Evolutionary conservation across 2,329 filamentous ascomycete species (phyloP), one percentile per base, ranked within the genome.

Genomic region (Pseudogymnoascus sp.): DNA sequence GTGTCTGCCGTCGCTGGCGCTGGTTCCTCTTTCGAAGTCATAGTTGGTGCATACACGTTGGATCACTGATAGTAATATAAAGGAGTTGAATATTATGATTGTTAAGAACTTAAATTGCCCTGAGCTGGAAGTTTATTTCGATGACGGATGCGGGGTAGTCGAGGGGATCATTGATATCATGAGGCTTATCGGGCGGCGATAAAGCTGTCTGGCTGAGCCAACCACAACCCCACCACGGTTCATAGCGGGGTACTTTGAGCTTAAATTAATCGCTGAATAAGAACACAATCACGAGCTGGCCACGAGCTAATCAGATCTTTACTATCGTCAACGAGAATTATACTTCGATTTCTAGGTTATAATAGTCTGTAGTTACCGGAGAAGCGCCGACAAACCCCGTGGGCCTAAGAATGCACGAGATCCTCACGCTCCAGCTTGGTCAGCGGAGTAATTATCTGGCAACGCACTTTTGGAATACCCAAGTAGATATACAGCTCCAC

Each of bases 381-480:
- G 30, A 8, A 25, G 14, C 41, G 14, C 2, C 14, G 41, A 15
- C 22, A n/a, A 50, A 28, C 11, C 25, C 5, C 28, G 14, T n/a
- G 41, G 4, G 22, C 41, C 4, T 39, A 15, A 58, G 58, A 61
- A 97, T 99, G 94, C 91, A 92, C 75, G 94, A 99, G 75, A 91
- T 97, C 64, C 80, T 99, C 64, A 97, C 93, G 0, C 79, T 99
- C 50, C 94, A 99, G 79, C 85, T 97, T 63, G 94, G 94, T 43
- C 88, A 96, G 72, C 86, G 89, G 71, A 92, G 89, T 73, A 99
- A 99, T 74, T 96, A 97, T 70, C 78, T 95, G 20, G 92, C 89
- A 30, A 95, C 92, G 0, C 94, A 99, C 77, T 99, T 97, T 74
- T 99, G 94, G 94, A 99, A 99, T 70, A 81, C 89, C 5, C 93